Percentiles rank a stretch among this genome's conserved stretches.
Conservation (phyloP, 1,284 basidiomycete species). For the Rhodotorula mucilaginosa region DNA sequence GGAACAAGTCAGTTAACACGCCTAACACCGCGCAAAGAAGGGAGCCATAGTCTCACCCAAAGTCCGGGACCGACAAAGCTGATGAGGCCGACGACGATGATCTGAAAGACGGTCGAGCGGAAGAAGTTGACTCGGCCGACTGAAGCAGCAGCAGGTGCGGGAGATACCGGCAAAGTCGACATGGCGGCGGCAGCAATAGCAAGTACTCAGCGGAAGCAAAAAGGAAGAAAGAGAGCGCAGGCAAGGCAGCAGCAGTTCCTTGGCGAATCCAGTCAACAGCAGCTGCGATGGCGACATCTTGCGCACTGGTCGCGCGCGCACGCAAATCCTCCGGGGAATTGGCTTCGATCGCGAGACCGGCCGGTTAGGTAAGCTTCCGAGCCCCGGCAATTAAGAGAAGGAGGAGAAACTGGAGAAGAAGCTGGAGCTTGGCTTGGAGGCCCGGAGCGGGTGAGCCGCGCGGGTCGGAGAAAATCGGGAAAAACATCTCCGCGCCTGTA, state of each 20-base stretch:
- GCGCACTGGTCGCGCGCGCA: no score
- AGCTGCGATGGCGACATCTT: no score
- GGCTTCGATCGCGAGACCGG: background rate
- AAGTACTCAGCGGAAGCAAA: no score
- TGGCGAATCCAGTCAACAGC: no score
- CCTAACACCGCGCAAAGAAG: background rate
- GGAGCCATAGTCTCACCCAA: conserved; percentile 37
- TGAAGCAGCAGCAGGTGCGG: background rate
- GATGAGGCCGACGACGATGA: conserved; percentile 9
- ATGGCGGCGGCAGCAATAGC: no score
- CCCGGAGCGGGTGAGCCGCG: background rate
- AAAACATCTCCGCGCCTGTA: no score
- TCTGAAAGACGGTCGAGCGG: conserved; percentile 1
- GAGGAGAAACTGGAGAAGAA: background rate
- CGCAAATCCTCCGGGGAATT: no score
- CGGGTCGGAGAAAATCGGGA: background rate
- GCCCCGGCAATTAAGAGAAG: background rate
- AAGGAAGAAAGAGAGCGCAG: no score
- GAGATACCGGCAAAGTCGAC: background rate
- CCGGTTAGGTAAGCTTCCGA: background rate
- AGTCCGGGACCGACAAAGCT: conserved; percentile 10
- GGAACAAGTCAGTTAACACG: background rate
- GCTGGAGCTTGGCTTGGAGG: background rate
- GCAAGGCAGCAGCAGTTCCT: no score
- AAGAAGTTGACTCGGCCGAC: background rate